Base-by-base conservation (phyloP, 352 stramenopile species). In the Pythium rhizo-oryzae region DNA sequence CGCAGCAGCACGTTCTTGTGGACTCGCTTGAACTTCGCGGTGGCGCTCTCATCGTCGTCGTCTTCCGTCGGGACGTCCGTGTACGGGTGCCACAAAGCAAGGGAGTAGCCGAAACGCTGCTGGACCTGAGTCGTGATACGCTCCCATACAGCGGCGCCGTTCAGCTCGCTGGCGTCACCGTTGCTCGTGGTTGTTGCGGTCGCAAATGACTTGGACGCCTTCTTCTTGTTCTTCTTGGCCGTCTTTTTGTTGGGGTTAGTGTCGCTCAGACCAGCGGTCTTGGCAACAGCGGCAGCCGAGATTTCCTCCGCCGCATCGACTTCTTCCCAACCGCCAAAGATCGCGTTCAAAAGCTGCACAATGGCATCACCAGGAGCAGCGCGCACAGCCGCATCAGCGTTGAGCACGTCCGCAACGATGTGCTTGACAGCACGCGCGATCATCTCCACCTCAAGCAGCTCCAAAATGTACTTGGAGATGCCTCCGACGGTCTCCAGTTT, bases 391-490 rank as follows among this genome's bases (percentile, higher is more conserved):
- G 79, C 74, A 55, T 95, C 78, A 4, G 77, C 78, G 71, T 89
- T 89, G 30, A 94, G 70, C 5, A 94, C 69, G 59, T 90, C 80
- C 25, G 84, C 81, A 24, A 96, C 65, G 37, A 94, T 70, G 72
- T 96, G 88, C 79, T 99, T 99, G 33, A 87, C 67, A 30, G 82
- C 91, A 67, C 97, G 93, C 23, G 96, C 87, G 47, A 99, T 90
- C 87, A 99, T 99, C 77, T 99, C 97, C 16, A 96, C 93, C 68
- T 99, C 97, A 4, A 99, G 76, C 8, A 99, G 70, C 73, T 99
- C 96, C 19, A 98, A 75, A 70, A 98, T 93, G 71, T 93, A 98
- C 74, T 97, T 89, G 25, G 96, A 96, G 75, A 98, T 90, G 24
- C 78, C 83, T 41, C 85, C 77, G 59, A 95, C 82, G 5, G 73